These are phyloP conservation scores for Eucalyptus viminalis DNA, from an alignment of 345 rosid genomes.

Conservation along the genomic window DNA sequence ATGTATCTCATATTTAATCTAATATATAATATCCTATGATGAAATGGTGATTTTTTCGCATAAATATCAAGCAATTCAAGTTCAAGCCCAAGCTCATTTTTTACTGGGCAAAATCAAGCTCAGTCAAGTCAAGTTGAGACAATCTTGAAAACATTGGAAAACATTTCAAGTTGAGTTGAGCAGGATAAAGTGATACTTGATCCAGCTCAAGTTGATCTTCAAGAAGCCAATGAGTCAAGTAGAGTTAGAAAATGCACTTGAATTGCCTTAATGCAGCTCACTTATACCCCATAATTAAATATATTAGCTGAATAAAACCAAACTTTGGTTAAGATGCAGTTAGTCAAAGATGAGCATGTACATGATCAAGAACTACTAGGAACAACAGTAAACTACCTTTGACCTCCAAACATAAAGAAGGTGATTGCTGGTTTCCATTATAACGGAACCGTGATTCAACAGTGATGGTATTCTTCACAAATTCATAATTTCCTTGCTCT, in stretches of 20 bases:
- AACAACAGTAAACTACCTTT: neutral
- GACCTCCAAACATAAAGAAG: neutral
- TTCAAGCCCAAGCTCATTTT: neutral
- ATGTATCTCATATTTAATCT: neutral
- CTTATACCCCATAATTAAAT: neutral
- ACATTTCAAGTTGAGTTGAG: neutral
- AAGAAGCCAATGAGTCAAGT: neutral
- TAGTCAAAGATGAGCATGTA: neutral
- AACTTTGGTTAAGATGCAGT: neutral
- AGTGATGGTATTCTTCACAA: neutral
- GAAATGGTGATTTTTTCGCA: neutral
- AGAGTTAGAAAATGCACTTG: neutral
- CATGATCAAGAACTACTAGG: neutral
- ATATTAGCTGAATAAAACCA: neutral
- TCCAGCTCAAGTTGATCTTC: neutral
- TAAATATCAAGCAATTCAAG: neutral
- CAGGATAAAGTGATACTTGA: neutral
- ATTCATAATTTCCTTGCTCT: constrained; percentile 12
- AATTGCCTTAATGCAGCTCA: neutral
- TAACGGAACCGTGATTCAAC: neutral
- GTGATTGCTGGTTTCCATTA: neutral
- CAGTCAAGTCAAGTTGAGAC: neutral
- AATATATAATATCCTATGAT: neutral
- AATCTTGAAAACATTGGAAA: neutral
- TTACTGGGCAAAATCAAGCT: neutral